phyloP scores from a whole-genome alignment of 306 rosid species.

The Cucumis melo region DNA sequence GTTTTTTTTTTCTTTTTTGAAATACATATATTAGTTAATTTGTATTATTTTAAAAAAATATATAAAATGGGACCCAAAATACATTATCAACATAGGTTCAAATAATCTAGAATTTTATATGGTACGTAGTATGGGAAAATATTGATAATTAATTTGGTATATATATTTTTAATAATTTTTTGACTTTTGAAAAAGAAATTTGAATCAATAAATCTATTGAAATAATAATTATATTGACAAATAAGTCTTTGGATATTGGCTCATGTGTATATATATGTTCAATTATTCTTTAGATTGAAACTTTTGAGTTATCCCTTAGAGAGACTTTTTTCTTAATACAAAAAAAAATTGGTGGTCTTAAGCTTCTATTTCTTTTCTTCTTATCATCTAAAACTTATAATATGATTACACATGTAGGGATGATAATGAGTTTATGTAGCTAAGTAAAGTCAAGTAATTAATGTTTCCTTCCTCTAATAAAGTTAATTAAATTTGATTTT shows the following conservation, averaged over 20 bases:
- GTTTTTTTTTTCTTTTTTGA: no score
- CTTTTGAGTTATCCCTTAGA: not conserved
- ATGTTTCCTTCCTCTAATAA: not conserved
- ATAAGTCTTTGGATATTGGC: not conserved
- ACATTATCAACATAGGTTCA: not conserved
- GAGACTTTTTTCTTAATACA: not conserved
- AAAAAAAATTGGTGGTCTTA: not conserved
- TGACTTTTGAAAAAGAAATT: not conserved
- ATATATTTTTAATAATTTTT: not conserved
- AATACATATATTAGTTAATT: not conserved
- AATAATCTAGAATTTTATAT: not conserved
- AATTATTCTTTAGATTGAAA: not conserved
- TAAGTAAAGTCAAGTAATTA: not conserved
- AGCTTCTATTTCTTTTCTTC: not conserved
- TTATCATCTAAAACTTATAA: not conserved
- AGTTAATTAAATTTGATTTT: not conserved
- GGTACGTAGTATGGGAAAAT: not conserved
- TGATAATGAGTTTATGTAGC: not conserved
- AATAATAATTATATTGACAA: not conserved
- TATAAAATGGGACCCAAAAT: not conserved
- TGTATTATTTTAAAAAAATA: not conserved
- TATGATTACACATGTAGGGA: not conserved
- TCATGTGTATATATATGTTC: not conserved
- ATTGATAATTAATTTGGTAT: not conserved
- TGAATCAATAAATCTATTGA: not conserved